Evolutionary conservation across 2,329 filamentous ascomycete genomes (phyloP), one percentile per base, ranked within the genome.

Genomic region (Cladobotryum mycophilum): DNA sequence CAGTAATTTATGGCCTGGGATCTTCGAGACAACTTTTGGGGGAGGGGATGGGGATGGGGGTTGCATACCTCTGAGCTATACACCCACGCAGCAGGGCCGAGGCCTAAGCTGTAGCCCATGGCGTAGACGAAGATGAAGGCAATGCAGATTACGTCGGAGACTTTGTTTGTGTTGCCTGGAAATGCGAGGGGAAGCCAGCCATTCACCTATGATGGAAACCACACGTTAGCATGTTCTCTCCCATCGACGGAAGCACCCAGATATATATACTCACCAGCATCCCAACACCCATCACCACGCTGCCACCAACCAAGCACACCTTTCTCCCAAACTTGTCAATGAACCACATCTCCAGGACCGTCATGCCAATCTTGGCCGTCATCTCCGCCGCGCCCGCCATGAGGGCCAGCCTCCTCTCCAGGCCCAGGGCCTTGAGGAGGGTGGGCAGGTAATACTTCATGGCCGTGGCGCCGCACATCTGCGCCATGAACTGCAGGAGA

Each of bases 401-500:
- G 41, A 82, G 63, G 1, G 76, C 72, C 14, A 76, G 51, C 8
- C 74, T 69, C 5, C 70, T 71, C 36, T 67, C 64, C 1, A 81
- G 61, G 0, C 80, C 79, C 2, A 82, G 64, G 3, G 71, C 71
- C 47, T 69, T 62, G 52, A 82, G 75, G 8, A 81, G 73, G 0
- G 71, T 73, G 0, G 79, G 79, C 0, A 82, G 69, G 56, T 81
- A 81, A 56, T 82, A 81, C 57, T 82, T 81, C 69, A 82, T 81
- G 3, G 77, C 78, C 0, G 78, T 77, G 13, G 78, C 77, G 17
- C 79, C 79, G 55, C 76, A 80, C 75, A 81, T 78, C 56, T 80
- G 77, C 0, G 76, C 75, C 75, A 82, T 77, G 62, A 82, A 81
- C 60, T 81, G 78, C 5, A 82, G 67, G 1, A 81, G 64, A 0